A percentile compares a stretch with the other conserved stretches of the same genome.
Evolutionary conservation across 1,284 basidiomycete species (phyloP).

Genomic region (Heterobasidion parviporum): DNA sequence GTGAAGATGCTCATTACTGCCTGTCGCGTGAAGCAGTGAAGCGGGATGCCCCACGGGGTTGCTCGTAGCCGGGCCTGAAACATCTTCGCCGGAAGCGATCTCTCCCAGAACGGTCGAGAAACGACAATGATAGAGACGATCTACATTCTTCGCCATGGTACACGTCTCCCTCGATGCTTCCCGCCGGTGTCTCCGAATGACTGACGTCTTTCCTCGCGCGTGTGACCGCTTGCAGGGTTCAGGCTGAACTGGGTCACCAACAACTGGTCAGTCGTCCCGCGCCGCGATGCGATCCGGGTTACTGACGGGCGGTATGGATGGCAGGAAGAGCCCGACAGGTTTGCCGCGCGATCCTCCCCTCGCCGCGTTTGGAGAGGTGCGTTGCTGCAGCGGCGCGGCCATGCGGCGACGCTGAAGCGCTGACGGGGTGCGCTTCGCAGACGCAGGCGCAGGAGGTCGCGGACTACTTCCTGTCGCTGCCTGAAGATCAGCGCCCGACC

Average conservation of each 20-base stretch:
- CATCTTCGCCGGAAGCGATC: too few species aligned
- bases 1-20: background rate
- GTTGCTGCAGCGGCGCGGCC: constrained; percentile 1
- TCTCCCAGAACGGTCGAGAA: background rate
- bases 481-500: constrained; percentile 62
- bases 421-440: constrained; percentile 19
- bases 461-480: constrained; percentile 53
- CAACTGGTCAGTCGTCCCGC: constrained; percentile 41
- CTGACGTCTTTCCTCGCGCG: too few species aligned
- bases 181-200: too few species aligned
- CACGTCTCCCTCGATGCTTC: too few species aligned
- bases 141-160: constrained; percentile 77
- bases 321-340: constrained; percentile 55
- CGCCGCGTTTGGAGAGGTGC: constrained; percentile 66
- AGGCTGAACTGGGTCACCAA: constrained; percentile 64
- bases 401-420: background rate
- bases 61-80: background rate
- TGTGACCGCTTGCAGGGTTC: constrained; percentile 41
- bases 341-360: constrained; percentile 72
- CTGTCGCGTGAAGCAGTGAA: too few species aligned
- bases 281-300: background rate
- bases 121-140: constrained; percentile 48
- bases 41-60: too few species aligned
- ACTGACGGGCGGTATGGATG: background rate
- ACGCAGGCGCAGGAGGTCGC: constrained; percentile 73